A percentile compares a stretch with the other conserved stretches of the same genome.
These are phyloP conservation scores for Vitis rupestris DNA, from an alignment of 164 flowering plant genomes.

Conservation along the genomic window DNA sequence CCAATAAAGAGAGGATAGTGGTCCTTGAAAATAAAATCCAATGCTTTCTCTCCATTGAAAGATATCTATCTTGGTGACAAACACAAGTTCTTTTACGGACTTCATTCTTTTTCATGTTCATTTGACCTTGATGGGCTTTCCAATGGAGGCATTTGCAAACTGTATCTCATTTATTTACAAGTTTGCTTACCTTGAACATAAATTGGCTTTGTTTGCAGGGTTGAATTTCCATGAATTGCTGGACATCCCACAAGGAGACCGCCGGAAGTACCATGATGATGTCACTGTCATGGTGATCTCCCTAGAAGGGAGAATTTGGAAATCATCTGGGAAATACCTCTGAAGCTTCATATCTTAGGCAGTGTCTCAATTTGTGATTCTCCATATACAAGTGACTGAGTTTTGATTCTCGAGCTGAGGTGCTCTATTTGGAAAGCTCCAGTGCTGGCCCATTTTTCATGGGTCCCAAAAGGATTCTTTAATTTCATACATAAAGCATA, in stretches of 20 bases:
- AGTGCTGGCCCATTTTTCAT: constrained; percentile 20
- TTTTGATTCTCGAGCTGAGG: constrained; percentile 16
- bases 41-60: too few relatives aligned
- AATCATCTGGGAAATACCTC: constrained; percentile 89
- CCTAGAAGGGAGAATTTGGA: constrained; percentile 98
- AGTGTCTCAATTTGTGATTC: neutral
- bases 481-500: constrained; percentile 9
- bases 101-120: too few relatives aligned
- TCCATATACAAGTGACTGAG: constrained; percentile 8
- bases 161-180: neutral
- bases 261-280: constrained; percentile 97
- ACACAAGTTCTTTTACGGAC: too few relatives aligned
- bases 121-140: too few relatives aligned
- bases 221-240: constrained; percentile 90
- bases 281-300: constrained; percentile 96
- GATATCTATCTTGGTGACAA: too few relatives aligned
- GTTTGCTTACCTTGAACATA: neutral
- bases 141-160: neutral
- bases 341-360: constrained; percentile 24
- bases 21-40: too few relatives aligned
- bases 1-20: too few relatives aligned
- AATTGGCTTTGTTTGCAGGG: constrained; percentile 43
- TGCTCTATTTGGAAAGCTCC: constrained; percentile 10
- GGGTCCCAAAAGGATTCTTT: constrained; percentile 19
- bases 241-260: constrained; percentile 98